phyloP scores from a whole-genome alignment of 257 asterid genomes.

The Plantago ovata region DNA sequence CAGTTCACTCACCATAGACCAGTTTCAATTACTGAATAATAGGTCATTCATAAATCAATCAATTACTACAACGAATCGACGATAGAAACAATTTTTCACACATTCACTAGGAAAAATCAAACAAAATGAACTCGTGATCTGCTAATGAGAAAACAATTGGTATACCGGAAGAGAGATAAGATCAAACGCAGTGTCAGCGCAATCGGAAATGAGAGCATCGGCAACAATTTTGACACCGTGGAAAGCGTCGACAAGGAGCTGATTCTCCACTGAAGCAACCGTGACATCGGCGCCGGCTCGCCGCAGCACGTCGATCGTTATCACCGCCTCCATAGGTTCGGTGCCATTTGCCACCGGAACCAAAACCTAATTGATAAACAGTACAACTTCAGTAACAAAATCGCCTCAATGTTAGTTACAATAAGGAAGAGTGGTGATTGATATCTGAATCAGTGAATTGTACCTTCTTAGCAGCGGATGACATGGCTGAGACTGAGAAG shows the following conservation, averaged over 20 bases:
- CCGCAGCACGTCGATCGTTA: conserved; percentile 69
- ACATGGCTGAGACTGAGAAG: conserved; percentile 54
- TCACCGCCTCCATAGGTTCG: conserved; percentile 95
- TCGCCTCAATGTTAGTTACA: background rate
- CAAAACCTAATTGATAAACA: conserved; percentile 58
- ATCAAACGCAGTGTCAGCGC: conserved; percentile 57
- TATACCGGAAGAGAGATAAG: conserved; percentile 84
- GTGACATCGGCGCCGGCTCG: conserved; percentile 98
- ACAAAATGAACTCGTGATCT: background rate
- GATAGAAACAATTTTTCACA: too few relatives aligned
- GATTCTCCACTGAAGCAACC: conserved; percentile 86
- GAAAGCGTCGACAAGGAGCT: conserved; percentile 64
- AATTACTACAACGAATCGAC: too few relatives aligned
- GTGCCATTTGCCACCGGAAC: conserved; percentile 95
- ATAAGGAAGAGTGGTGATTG: background rate
- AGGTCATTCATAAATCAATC: too few relatives aligned
- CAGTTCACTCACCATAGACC: too few relatives aligned
- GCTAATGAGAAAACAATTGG: background rate
- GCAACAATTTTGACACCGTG: conserved; percentile 79
- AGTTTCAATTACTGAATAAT: too few relatives aligned
- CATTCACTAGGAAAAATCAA: too few relatives aligned
- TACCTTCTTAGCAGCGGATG: conserved; percentile 62
- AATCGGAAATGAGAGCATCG: conserved; percentile 80
- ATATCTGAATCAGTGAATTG: background rate
- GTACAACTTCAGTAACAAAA: background rate